Percentiles rank a stretch among this genome's conserved stretches.
Conservation (phyloP, 306 rosid genomes). For the Luffa aegyptiaca region DNA sequence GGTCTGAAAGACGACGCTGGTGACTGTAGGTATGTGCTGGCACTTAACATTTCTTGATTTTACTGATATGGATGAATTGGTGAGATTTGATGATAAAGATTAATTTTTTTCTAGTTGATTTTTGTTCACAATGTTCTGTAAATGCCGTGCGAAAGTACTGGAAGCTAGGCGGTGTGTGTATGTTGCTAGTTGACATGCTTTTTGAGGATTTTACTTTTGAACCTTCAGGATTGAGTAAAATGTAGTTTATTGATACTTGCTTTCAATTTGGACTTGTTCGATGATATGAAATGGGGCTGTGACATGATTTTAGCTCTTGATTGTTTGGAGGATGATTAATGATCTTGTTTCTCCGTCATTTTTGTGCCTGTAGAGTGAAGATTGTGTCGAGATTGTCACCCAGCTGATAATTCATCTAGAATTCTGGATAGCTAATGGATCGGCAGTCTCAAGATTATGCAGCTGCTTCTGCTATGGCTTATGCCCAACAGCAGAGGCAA, state of each 20-base stretch:
- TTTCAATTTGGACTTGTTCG: neutral
- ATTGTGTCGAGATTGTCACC: neutral
- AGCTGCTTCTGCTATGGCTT: conserved; percentile 72
- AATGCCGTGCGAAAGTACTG: neutral
- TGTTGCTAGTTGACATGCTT: neutral
- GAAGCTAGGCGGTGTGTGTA: neutral
- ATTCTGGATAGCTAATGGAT: conserved; percentile 35
- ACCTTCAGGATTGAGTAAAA: neutral
- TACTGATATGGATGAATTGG: neutral
- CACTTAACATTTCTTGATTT: neutral
- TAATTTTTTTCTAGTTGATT: neutral
- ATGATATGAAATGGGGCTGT: neutral
- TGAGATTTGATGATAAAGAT: neutral
- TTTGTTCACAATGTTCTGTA: neutral
- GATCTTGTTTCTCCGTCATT: neutral
- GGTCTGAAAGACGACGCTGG: neutral
- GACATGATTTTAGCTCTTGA: neutral
- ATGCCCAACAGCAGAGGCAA: conserved; percentile 75
- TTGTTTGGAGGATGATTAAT: neutral
- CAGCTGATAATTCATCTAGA: neutral
- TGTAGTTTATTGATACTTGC: neutral
- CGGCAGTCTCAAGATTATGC: conserved; percentile 81
- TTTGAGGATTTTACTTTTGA: neutral
- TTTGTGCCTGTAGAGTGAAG: conserved; percentile 6
- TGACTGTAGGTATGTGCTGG: neutral